Conservation (phyloP, 1,284 basidiomycete genomes). For the Ustilago crameri region DNA sequence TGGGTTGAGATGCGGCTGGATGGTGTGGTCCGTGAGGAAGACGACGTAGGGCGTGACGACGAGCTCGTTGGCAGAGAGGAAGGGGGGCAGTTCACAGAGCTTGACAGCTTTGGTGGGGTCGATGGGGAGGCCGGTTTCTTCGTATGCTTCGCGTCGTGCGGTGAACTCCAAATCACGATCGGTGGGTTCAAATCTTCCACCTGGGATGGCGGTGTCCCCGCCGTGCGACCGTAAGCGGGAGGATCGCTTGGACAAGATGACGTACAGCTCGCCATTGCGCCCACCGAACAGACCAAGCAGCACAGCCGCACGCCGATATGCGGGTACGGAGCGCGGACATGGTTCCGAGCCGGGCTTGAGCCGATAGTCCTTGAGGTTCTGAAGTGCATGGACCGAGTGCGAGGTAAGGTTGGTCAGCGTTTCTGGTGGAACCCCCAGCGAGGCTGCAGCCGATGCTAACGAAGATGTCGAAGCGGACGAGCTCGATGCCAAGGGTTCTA, state of each 20-base stretch:
- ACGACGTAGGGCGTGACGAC: constrained; percentile 64
- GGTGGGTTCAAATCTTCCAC: constrained; percentile 59
- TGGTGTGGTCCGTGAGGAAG: constrained; percentile 47
- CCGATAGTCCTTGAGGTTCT: constrained; percentile 34
- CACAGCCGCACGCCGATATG: constrained; percentile 64
- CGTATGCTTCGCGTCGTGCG: constrained; percentile 59
- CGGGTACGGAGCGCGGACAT: constrained; percentile 53
- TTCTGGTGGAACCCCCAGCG: constrained; percentile 8
- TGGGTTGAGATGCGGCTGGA: constrained; percentile 55
- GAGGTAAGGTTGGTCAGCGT: constrained; percentile 20
- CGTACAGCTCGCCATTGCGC: constrained; percentile 59
- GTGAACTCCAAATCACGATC: constrained; percentile 60
- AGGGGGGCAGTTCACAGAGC: constrained; percentile 59
- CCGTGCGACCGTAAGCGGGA: constrained; percentile 52
- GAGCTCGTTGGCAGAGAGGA: constrained; percentile 64
- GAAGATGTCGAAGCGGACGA: constrained; percentile 6
- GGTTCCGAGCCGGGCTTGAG: constrained; percentile 45
- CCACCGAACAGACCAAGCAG: constrained; percentile 56
- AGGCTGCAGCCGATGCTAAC: constrained; percentile 6
- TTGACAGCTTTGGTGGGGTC: constrained; percentile 42
- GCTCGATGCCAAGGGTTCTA: neutral
- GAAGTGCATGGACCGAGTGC: constrained; percentile 44
- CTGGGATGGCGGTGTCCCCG: constrained; percentile 65
- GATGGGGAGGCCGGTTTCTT: constrained; percentile 65
- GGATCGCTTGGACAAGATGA: constrained; percentile 58